Conservation (phyloP, 140 eudicot genomes). For the Oenanthe javanica region DNA sequence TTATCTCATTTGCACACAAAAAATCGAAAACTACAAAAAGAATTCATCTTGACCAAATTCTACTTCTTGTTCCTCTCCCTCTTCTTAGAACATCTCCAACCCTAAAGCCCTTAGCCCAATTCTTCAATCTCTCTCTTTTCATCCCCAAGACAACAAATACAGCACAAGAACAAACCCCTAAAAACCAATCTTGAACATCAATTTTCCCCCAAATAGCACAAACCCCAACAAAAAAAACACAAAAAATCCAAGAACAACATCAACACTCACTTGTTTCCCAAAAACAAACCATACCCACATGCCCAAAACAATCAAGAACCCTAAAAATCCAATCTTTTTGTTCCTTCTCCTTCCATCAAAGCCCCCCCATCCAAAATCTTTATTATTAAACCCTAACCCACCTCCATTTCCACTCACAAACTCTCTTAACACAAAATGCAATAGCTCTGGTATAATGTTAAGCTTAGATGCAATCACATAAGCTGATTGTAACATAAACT, state of each 20-base stretch:
- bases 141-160: background rate
- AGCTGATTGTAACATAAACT: constrained; percentile 23
- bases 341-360: constrained; percentile 6
- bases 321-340: background rate
- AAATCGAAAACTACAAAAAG: background rate
- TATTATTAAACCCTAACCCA: constrained; percentile 19
- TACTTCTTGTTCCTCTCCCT: background rate
- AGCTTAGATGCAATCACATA: constrained; percentile 31
- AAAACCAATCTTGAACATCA: constrained; percentile 6
- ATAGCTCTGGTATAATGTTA: constrained; percentile 34
- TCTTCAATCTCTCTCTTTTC: constrained; percentile 1
- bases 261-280: constrained; percentile 2
- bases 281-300: background rate
- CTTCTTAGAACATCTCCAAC: background rate
- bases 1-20: background rate
- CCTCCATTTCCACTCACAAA: constrained; percentile 26
- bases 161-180: constrained; percentile 10
- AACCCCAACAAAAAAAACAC: constrained; percentile 1
- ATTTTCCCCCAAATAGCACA: constrained; percentile 1
- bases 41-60: background rate
- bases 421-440: constrained; percentile 24
- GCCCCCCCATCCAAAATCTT: constrained; percentile 21
- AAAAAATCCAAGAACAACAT: constrained; percentile 3
- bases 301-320: constrained; percentile 7
- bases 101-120: constrained; percentile 1